Evolutionary conservation across 345 rosid species (phyloP), one percentile per base, ranked within the genome.

Genomic region (Salix dunnii): DNA sequence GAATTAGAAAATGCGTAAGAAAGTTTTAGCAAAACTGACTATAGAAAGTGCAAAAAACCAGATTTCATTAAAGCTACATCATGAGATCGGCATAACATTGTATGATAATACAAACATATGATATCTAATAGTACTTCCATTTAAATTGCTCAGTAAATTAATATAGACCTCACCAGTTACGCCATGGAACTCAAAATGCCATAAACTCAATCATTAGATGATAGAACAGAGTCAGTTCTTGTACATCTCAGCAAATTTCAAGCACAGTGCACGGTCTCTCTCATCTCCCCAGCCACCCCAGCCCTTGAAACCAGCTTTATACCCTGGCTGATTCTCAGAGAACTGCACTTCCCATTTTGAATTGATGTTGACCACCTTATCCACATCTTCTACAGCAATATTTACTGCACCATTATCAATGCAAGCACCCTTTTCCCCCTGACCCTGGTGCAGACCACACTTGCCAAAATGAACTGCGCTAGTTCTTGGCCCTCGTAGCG

Each of bases 231-330:
- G 40, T 33, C 33, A 48, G 76, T 53, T 55, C 53, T 71, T 40
- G 68, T 42, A 86, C 91, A 89, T 86, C 35, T 74, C 76, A 17
- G 99, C 91, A 76, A 93, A 90, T 71, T 80, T 87, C 85, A 96
- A 73, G 89, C 98, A 96, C 84, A 96, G 79, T 42, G 46, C 89
- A n/a, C 81, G 82, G 76, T 96, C 99, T 79, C 99, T 91, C 30
- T 87, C 84, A 67, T 96, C 99, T 0, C 98, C 98, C 99, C 99
- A 96, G 78, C 99, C 98, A 79, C 99, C 99, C 99, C 99, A 96
- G 74, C 99, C 99, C 82, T 89, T 89, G 87, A 93, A 93, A 63
- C 98, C 97, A 69, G 95, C 99, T 87, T 94, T 88, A 81, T 96
- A 96, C 53, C 99, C 99, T 1, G 92, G 81, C 79, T 96, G 98